Conservation (phyloP, 176 grass and related monocot genomes). For the Chloris gayana region DNA sequence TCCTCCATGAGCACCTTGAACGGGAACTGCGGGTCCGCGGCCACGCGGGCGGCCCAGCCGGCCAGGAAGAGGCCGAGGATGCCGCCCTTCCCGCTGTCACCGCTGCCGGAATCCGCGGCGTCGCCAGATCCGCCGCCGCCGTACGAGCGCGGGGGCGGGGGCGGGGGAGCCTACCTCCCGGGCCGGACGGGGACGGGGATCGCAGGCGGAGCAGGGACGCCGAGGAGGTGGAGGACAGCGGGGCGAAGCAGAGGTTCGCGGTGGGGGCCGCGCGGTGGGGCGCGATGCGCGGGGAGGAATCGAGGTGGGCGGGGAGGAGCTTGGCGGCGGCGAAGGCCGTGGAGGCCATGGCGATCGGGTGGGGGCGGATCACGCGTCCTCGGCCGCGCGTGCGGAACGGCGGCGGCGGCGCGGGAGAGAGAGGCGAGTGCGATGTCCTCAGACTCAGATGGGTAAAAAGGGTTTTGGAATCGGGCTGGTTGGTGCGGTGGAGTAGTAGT, state of each 20-base stretch:
- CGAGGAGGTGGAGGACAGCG: constrained; percentile 18
- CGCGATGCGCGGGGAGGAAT: constrained; percentile 36
- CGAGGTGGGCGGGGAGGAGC: constrained; percentile 43
- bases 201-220: constrained; percentile 41
- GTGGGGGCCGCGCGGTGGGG: constrained; percentile 31
- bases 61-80: constrained; percentile 69
- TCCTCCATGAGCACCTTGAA: constrained; percentile 98
- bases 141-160: constrained; percentile 50
- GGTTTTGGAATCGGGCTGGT: constrained; percentile 16
- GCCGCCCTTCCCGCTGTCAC: constrained; percentile 14
- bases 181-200: constrained; percentile 43
- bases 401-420: constrained; percentile 2
- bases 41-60: constrained; percentile 79
- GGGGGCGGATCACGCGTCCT: neutral
- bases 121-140: constrained; percentile 68
- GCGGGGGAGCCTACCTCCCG: constrained; percentile 56
- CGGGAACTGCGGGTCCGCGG: constrained; percentile 78
- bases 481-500: neutral
- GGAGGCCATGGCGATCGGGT: constrained; percentile 61
- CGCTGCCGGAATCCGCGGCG: constrained; percentile 38
- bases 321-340: constrained; percentile 49
- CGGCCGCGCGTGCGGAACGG: constrained; percentile 2
- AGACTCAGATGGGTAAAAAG: neutral
- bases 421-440: neutral
- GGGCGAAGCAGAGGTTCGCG: constrained; percentile 48